Percentiles rank a stretch among this genome's conserved stretches.
Conservation (phyloP, 352 stramenopile species). For the Pythium sp. region DNA sequence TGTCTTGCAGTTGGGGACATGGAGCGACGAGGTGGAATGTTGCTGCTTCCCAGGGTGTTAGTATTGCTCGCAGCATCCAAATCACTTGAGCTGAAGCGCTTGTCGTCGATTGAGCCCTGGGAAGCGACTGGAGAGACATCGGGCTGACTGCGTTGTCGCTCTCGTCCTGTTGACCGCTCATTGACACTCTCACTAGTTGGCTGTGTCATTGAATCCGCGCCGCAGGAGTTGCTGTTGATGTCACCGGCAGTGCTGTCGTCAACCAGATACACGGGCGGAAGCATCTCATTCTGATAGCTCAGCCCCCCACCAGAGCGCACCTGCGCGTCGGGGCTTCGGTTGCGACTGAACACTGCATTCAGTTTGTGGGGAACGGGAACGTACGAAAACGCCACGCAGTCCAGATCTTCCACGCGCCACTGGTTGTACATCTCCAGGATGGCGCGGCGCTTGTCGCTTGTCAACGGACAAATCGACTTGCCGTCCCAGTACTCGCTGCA, state of each 20-base stretch:
- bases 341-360: conserved; percentile 46
- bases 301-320: neutral
- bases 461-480: conserved; percentile 84
- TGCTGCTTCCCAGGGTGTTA: neutral
- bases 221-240: neutral
- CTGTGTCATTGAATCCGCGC: neutral
- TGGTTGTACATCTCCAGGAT: conserved; percentile 90
- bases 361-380: conserved; percentile 76
- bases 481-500: conserved; percentile 88
- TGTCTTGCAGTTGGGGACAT: conserved; percentile 11
- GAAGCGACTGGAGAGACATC: conserved; percentile 27
- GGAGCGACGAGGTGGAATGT: conserved; percentile 6
- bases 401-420: conserved; percentile 83
- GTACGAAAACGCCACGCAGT: conserved; percentile 83
- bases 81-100: conserved; percentile 10
- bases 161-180: neutral
- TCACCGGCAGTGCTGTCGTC: conserved; percentile 50
- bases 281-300: conserved; percentile 21
- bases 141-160: conserved; percentile 8
- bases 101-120: conserved; percentile 25
- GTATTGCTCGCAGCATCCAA: neutral
- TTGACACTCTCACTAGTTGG: neutral
- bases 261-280: conserved; percentile 80
- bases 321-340: neutral
- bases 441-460: conserved; percentile 65